These are phyloP conservation scores for Diaporthe nobilis DNA, from an alignment of 2,329 filamentous ascomycete species.

Conservation along the genomic window DNA sequence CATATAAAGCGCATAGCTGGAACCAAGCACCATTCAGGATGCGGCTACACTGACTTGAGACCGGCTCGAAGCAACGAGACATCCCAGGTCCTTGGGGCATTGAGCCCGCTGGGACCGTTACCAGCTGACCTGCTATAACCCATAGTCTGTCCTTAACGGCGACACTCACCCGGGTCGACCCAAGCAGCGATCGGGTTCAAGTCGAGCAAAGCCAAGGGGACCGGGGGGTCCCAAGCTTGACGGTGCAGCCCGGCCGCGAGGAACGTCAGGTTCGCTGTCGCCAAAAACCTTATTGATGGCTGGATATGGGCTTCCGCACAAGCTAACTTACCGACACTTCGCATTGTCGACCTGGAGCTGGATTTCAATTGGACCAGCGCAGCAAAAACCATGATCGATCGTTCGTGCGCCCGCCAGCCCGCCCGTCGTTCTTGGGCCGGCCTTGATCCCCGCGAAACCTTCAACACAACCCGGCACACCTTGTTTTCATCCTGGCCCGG, in stretches of 20 bases:
- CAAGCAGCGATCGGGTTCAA: neutral
- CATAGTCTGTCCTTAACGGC: neutral
- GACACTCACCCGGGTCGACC: neutral
- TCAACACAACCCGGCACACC: neutral
- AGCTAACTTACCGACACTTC: slow-evolving; percentile 15
- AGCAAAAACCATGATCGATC: slow-evolving; percentile 22
- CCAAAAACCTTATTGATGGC: neutral
- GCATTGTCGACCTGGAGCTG: neutral
- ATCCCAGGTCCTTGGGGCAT: neutral
- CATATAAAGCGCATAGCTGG: neutral
- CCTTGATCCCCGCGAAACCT: slow-evolving; percentile 27
- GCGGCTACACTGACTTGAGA: neutral
- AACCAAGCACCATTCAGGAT: neutral
- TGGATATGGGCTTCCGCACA: neutral
- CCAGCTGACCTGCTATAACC: neutral
- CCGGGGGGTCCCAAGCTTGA: neutral
- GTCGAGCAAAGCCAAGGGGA: neutral
- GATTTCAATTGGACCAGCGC: slow-evolving; percentile 15
- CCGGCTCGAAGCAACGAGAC: neutral
- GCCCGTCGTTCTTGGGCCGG: neutral
- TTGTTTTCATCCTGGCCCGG: neutral
- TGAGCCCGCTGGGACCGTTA: neutral
- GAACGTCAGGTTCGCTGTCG: neutral
- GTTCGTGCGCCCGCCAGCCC: neutral
- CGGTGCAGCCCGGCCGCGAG: slow-evolving; percentile 12